Conservation (phyloP, 139 green algal genomes). For the Deuterostichococcus epilithicus region DNA sequence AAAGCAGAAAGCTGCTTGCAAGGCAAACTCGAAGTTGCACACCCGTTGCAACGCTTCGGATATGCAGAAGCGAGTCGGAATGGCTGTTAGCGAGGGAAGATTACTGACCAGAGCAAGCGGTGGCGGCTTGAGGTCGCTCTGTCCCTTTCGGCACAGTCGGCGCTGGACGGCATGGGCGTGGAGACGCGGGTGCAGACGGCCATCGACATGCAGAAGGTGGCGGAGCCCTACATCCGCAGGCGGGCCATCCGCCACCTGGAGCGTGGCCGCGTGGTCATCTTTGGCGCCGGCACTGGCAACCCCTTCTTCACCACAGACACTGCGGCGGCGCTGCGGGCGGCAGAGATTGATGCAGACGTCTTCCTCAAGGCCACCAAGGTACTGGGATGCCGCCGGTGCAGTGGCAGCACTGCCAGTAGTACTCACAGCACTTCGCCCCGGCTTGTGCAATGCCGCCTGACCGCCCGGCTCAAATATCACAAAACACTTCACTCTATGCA, state of each 20-base stretch:
- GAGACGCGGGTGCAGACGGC: conserved; percentile 85
- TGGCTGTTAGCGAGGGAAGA: conserved; percentile 33
- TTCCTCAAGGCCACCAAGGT: conserved; percentile 93
- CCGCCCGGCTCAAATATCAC: too few species aligned
- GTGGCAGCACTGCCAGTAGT: too few species aligned
- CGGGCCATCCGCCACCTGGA: conserved; percentile 93
- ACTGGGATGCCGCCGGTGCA: background rate
- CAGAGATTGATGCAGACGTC: conserved; percentile 89
- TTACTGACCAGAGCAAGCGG: background rate
- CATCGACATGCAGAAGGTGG: conserved; percentile 93
- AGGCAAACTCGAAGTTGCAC: too few species aligned
- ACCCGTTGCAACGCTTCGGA: too few species aligned
- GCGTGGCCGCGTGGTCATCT: conserved; percentile 92
- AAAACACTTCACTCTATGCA: background rate
- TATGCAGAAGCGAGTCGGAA: too few species aligned
- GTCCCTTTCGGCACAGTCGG: conserved; percentile 40
- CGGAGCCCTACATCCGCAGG: conserved; percentile 96
- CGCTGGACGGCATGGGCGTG: conserved; percentile 66
- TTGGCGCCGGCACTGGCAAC: conserved; percentile 93
- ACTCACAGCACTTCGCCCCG: background rate
- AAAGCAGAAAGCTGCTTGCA: conserved; percentile 63
- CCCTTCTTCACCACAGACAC: conserved; percentile 99
- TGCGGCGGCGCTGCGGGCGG: conserved; percentile 88
- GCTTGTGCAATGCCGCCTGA: background rate
- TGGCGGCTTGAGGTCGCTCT: background rate